Evolutionary conservation across 2,329 filamentous ascomycete species (phyloP), one percentile per base, ranked within the genome.

Genomic region (Hirsutella minnesotensis): DNA sequence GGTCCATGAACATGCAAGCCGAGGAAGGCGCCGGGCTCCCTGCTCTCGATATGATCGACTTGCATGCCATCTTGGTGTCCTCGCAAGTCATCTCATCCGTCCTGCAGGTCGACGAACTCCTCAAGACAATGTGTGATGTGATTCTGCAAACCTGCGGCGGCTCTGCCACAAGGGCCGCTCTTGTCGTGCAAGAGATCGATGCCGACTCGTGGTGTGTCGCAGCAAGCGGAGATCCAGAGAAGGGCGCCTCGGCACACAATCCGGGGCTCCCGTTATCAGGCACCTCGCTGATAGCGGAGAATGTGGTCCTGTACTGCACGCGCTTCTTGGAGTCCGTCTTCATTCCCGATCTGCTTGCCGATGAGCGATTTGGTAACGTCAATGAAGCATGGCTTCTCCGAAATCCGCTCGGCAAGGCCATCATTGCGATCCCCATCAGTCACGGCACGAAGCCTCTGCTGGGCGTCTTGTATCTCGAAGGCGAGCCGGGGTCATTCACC

Each of bases 81-180:
- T 87, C 82, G 9, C 85, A 88, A 56, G 75, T 89, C 36, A 80
- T 90, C 36, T 89, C 84, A 4, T 88, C 83, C 15, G 82, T 88
- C 40, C 63, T 90, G 10, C 75, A 83, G 49, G 76, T 89, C 12
- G 83, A 89, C 49, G 75, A 82, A 52, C 70, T 90, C 4, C 71
- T 89, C 47, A 80, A 82, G 53, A 88, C 84, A 35, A 86, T 90
- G 78, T 86, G 83, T 51, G 79, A 86, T 47, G 85, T 89, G 47
- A 86, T 89, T 39, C 61, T 89, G 21, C 81, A 88, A 51, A 86
- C 82, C 0, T 87, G 83, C 41, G 83, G 83, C 33, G 75, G 77
- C 27, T 71, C 77, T 8, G 83, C 82, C 9, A 82, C 81, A 2
- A 68, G 83, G 5, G 83, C 82, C 16, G 83, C 82, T 13, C 83